These are phyloP conservation scores for Poronia punctata DNA, from an alignment of 495 filamentous ascomycete species.

Conservation along the genomic window DNA sequence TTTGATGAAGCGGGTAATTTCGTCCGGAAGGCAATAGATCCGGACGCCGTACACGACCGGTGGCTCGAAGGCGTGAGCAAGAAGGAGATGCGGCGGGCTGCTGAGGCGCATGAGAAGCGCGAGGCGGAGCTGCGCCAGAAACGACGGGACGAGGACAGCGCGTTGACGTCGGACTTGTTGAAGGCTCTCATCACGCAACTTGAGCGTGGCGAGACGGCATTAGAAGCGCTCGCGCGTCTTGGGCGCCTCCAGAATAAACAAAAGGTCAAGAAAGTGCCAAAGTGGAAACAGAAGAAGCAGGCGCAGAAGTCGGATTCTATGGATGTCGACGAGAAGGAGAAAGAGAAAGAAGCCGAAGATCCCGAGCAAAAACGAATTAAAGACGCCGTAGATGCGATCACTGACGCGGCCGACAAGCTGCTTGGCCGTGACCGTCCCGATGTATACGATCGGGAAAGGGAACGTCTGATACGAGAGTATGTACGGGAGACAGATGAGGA, in stretches of 20 bases:
- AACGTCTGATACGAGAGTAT: slow-evolving; percentile 75
- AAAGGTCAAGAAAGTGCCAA: slow-evolving; percentile 58
- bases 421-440: slow-evolving; percentile 74
- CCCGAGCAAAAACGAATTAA: slow-evolving; percentile 62
- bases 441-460: slow-evolving; percentile 85
- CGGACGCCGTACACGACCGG: slow-evolving; percentile 81
- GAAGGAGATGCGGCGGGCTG: slow-evolving; percentile 83
- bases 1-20: slow-evolving; percentile 90
- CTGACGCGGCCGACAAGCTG: slow-evolving; percentile 79
- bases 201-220: slow-evolving; percentile 76
- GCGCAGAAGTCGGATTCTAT: slow-evolving; percentile 54
- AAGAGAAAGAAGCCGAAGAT: slow-evolving; percentile 47
- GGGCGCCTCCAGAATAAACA: slow-evolving; percentile 53
- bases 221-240: slow-evolving; percentile 81
- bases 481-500: slow-evolving; percentile 80
- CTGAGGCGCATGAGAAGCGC: slow-evolving; percentile 79
- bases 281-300: slow-evolving; percentile 53
- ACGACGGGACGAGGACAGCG: slow-evolving; percentile 62
- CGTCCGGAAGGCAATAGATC: slow-evolving; percentile 81
- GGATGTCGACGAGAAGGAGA: slow-evolving; percentile 51
- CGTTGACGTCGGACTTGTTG: slow-evolving; percentile 68
- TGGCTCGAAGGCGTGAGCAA: slow-evolving; percentile 92
- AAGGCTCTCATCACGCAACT: slow-evolving; percentile 62
- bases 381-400: slow-evolving; percentile 71
- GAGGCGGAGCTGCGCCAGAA: slow-evolving; percentile 66